phyloP scores from a whole-genome alignment of 1,139 yeast genomes.

The Hansenula lynferdii region DNA sequence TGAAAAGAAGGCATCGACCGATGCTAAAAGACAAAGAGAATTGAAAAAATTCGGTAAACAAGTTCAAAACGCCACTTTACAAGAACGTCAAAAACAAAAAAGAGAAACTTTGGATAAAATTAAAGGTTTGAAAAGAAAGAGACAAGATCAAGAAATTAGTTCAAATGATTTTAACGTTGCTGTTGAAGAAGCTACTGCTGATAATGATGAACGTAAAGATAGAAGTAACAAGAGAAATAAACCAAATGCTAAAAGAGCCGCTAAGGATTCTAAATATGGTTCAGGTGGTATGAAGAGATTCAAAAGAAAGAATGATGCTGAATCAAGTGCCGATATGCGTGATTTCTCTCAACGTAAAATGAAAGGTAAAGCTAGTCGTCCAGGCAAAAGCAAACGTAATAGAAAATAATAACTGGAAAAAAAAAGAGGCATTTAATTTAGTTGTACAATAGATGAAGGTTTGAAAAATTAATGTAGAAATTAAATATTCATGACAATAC shows the following conservation, averaged over 20 bases:
- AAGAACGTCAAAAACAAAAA: slow-evolving; percentile 93
- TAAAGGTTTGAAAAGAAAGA: slow-evolving; percentile 82
- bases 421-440: not conserved
- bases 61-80: slow-evolving; percentile 91
- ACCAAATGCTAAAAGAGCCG: slow-evolving; percentile 59
- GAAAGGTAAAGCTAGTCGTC: slow-evolving; percentile 53
- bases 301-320: slow-evolving; percentile 68
- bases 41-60: slow-evolving; percentile 97
- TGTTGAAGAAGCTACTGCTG: slow-evolving; percentile 66
- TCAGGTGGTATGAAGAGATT: slow-evolving; percentile 77
- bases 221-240: slow-evolving; percentile 37
- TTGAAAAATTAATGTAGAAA: not conserved
- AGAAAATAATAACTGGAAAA: not conserved
- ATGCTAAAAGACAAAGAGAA: slow-evolving; percentile 90
- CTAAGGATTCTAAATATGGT: slow-evolving; percentile 67
- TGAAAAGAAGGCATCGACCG: slow-evolving; percentile 87
- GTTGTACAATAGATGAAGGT: not conserved
- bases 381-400: slow-evolving; percentile 68
- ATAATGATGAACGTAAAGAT: slow-evolving; percentile 30
- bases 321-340: slow-evolving; percentile 65
- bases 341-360: slow-evolving; percentile 56
- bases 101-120: slow-evolving; percentile 86
- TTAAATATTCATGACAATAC: slow-evolving; percentile 3
- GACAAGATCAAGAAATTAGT: slow-evolving; percentile 68
- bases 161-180: slow-evolving; percentile 65